Evolutionary conservation across 2,329 filamentous ascomycete species (phyloP), one percentile per base, ranked within the genome.

Genomic region (Orbilia blumenaviensis): DNA sequence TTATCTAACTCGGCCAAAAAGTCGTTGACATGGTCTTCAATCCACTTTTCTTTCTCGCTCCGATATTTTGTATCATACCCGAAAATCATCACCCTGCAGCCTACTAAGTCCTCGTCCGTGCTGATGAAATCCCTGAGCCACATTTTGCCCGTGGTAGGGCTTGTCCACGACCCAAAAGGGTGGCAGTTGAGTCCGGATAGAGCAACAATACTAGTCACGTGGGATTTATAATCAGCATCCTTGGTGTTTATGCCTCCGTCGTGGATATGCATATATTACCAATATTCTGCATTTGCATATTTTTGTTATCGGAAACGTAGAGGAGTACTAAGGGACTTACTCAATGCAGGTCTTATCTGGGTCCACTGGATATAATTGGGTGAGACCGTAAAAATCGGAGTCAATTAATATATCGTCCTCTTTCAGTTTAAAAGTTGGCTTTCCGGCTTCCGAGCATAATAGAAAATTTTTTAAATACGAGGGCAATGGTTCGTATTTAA

Each of bases 161-260:
- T 62, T 10, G 16, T 63, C 71, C 78, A 79, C 9, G 76, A 79
- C 21, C 72, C 67, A 36, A 63, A 79, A 1, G 78, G 60, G n/a
- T 79, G 78, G 8, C 76, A 73, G 54, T 78, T 73, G 9, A 79
- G 58, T 0, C 78, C 78, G 14, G 72, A 66, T 1, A 79, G 38
- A 1, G 78, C 78, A 12, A 78, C 60, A 34, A 79, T 56, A 16
- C 78, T 78, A 41, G 2, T 41, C 2, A 8, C 8, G 42, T 9
- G 8, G n/a, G 14, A 8, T 41, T 41, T 16, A 16, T 41, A 6
- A 6, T 41, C 6, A 41, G 6, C 14, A 5, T 6, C 6, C 2
- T 41, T 14, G 36, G 5, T 5, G 29, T 34, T 34, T 34, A 10
- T 34, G 29, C 10, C 29, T 34, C 10, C 29, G 5, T 34, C 10